phyloP scores from a whole-genome alignment of 371 early-diverging fungal genomes.

The Saksenaea vasiformis region DNA sequence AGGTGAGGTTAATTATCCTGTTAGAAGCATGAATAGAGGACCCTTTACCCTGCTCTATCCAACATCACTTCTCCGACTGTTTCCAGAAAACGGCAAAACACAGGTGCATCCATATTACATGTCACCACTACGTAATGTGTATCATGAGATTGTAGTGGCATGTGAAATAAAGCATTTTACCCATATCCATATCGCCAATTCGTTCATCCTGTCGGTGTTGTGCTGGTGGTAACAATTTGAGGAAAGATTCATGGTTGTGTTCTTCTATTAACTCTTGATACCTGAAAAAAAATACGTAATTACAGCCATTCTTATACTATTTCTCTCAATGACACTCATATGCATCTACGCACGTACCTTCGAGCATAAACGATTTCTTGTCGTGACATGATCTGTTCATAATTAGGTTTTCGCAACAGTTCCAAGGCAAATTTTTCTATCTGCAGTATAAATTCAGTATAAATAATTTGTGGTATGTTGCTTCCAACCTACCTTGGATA shows the following conservation, averaged over 20 bases:
- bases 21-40: neutral
- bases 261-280: slow-evolving; percentile 43
- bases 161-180: slow-evolving; percentile 9
- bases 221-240: slow-evolving; percentile 51
- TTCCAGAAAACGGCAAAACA: slow-evolving; percentile 66
- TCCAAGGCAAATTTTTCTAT: slow-evolving; percentile 52
- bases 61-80: slow-evolving; percentile 64
- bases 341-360: slow-evolving; percentile 28
- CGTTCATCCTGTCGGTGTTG: slow-evolving; percentile 63
- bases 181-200: slow-evolving; percentile 32
- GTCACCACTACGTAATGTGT: slow-evolving; percentile 52
- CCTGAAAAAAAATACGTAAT: slow-evolving; percentile 11
- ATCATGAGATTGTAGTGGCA: neutral
- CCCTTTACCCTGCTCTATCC: slow-evolving; percentile 20
- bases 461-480: neutral
- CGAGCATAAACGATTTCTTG: slow-evolving; percentile 55
- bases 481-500: slow-evolving; percentile 53
- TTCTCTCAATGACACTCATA: neutral
- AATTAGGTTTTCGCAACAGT: slow-evolving; percentile 35
- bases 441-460: slow-evolving; percentile 20
- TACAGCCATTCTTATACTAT: neutral
- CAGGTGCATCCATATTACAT: slow-evolving; percentile 73
- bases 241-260: slow-evolving; percentile 55
- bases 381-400: slow-evolving; percentile 40
- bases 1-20: neutral